A percentile compares a stretch with the other conserved stretches of the same genome.
phyloP scores from a whole-genome alignment of 805 yeast genomes.

The Wickerhamomyces rabaulensis region DNA sequence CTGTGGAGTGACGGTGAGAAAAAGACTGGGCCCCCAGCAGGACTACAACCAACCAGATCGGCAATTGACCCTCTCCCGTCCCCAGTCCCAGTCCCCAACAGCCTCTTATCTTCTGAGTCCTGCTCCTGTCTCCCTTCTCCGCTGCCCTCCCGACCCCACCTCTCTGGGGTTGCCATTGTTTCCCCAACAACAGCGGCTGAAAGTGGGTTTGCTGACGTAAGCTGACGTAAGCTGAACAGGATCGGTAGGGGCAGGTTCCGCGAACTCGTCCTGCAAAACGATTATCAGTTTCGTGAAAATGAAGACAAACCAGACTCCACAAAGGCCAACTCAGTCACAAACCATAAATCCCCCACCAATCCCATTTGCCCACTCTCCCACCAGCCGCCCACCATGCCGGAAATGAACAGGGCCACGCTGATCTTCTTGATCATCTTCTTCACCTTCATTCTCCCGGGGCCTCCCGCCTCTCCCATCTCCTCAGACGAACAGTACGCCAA shows the following conservation, averaged over 20 bases:
- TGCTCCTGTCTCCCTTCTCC: neutral
- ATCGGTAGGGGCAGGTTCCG: neutral
- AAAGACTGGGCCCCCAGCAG: no score
- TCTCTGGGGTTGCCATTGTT: neutral
- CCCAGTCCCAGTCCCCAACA: neutral
- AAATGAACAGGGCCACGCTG: conserved; percentile 20
- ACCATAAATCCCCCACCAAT: neutral
- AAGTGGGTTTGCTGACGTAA: neutral
- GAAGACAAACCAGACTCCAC: neutral
- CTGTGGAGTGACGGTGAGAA: no score
- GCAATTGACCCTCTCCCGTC: no score
- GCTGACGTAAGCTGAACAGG: no score
- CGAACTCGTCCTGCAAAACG: neutral
- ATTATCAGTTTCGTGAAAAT: neutral
- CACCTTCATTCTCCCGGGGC: conserved; percentile 36
- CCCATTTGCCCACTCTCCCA: neutral
- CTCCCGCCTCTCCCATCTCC: conserved; percentile 26
- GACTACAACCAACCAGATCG: no score
- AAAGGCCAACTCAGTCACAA: no score
- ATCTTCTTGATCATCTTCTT: conserved; percentile 23
- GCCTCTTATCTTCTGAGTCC: neutral
- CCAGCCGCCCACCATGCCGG: neutral
- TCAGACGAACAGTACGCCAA: conserved; percentile 32
- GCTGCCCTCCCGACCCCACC: neutral
- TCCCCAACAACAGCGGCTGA: neutral